Conservation (phyloP, 2,329 filamentous ascomycete genomes). For the Decorospora gaudefroyi region DNA sequence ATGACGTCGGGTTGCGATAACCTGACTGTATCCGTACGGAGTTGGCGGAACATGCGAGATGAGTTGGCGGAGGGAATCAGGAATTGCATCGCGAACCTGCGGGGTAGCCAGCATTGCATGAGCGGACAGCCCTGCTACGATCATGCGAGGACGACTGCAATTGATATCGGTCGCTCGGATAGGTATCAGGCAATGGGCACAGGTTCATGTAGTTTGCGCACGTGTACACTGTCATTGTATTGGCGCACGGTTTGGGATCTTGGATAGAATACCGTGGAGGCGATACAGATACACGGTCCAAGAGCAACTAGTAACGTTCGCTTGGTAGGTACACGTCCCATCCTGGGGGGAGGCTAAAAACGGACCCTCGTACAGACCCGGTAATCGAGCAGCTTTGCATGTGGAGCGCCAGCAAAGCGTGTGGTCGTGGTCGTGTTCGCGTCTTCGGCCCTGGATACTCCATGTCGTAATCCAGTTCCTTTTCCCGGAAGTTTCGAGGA, state of each 20-base stretch:
- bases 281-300: slow-evolving; percentile 1
- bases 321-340: not conserved
- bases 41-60: slow-evolving; percentile 9
- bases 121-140: not conserved
- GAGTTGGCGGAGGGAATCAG: slow-evolving; percentile 15
- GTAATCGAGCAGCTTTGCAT: slow-evolving; percentile 4
- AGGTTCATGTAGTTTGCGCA: slow-evolving; percentile 15
- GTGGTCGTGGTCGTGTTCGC: not conserved
- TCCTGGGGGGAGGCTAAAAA: not conserved
- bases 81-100: slow-evolving; percentile 6
- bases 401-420: not conserved
- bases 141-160: slow-evolving; percentile 3
- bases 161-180: slow-evolving; percentile 6
- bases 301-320: not conserved
- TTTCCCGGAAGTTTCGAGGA: not conserved
- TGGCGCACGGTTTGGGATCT: slow-evolving; percentile 1
- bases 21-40: no score
- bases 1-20: no score
- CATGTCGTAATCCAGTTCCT: slow-evolving; percentile 1
- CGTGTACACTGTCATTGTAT: slow-evolving; percentile 8
- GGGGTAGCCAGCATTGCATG: slow-evolving; percentile 8
- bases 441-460: not conserved
- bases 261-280: not conserved
- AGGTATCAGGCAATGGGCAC: slow-evolving; percentile 18
- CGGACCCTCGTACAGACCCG: slow-evolving; percentile 2